Percentiles rank a stretch among this genome's conserved stretches.
These are phyloP conservation scores for Hirsutella minnesotensis DNA, from an alignment of 2,329 filamentous ascomycete species.

Conservation along the genomic window DNA sequence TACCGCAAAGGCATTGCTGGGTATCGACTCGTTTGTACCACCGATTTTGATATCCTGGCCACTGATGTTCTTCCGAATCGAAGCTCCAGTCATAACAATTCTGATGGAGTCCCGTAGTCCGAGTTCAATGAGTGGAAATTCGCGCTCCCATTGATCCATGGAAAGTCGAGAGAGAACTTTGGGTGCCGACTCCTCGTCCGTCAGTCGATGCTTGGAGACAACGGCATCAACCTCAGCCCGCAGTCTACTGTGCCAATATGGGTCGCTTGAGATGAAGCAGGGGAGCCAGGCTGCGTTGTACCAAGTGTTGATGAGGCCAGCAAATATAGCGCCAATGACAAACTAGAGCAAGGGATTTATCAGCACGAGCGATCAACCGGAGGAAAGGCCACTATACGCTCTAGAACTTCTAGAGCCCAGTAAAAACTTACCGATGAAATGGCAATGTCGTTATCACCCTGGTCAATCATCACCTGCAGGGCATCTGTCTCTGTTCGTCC, in stretches of 20 bases:
- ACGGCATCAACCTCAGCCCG: constrained; percentile 34
- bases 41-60: constrained; percentile 31
- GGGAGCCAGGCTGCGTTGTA: constrained; percentile 43
- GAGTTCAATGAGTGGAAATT: constrained; percentile 40
- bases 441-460: constrained; percentile 29
- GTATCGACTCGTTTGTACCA: constrained; percentile 34
- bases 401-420: no score
- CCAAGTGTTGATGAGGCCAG: constrained; percentile 44
- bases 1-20: constrained; percentile 30
- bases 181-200: constrained; percentile 14
- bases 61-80: constrained; percentile 39
- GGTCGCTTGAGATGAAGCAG: constrained; percentile 32
- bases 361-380: no score
- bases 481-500: constrained; percentile 34
- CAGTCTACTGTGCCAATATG: constrained; percentile 31
- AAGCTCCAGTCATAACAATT: constrained; percentile 31
- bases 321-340: constrained; percentile 40
- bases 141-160: constrained; percentile 41
- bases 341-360: constrained; percentile 21
- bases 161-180: constrained; percentile 30
- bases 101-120: constrained; percentile 43
- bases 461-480: constrained; percentile 41
- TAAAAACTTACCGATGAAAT: constrained; percentile 30
- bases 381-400: not conserved
- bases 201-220: constrained; percentile 27